These are phyloP conservation scores for Salicornia ramosissima DNA, from an alignment of 148 eudicot genomes.

Conservation along the genomic window DNA sequence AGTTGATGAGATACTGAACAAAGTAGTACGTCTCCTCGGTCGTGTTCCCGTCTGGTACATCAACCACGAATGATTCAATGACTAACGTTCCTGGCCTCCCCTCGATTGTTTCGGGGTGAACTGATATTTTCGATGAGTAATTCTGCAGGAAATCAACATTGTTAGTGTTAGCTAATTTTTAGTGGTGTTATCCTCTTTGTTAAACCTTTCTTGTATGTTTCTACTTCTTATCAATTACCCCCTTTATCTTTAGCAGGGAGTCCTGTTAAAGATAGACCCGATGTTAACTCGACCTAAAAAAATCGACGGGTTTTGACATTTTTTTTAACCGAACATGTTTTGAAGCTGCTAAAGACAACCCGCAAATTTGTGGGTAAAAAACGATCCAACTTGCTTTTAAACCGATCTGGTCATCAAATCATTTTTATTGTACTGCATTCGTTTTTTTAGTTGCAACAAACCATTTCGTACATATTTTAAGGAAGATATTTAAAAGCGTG, in stretches of 20 bases:
- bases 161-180: background rate
- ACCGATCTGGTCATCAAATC: too few species aligned
- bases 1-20: constrained; percentile 65
- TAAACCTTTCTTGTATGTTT: background rate
- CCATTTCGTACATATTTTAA: too few species aligned
- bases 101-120: constrained; percentile 61
- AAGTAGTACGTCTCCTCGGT: constrained; percentile 71
- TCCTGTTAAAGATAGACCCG: too few species aligned
- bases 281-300: too few species aligned
- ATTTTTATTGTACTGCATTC: too few species aligned
- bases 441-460: too few species aligned
- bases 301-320: too few species aligned
- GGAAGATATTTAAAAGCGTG: too few species aligned
- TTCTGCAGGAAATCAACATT: constrained; percentile 42
- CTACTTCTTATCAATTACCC: background rate
- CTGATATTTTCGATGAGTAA: constrained; percentile 69
- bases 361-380: too few species aligned
- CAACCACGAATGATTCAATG: constrained; percentile 73
- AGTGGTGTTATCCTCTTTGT: background rate
- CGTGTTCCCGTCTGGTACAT: constrained; percentile 70
- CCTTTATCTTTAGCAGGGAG: background rate
- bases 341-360: too few species aligned
- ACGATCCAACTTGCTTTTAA: too few species aligned
- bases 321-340: too few species aligned
- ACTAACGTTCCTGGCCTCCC: constrained; percentile 64